Evolutionary conservation across 495 filamentous ascomycete species (phyloP), one percentile per base, ranked within the genome.

Genomic region (Daldinia caldariorum): DNA sequence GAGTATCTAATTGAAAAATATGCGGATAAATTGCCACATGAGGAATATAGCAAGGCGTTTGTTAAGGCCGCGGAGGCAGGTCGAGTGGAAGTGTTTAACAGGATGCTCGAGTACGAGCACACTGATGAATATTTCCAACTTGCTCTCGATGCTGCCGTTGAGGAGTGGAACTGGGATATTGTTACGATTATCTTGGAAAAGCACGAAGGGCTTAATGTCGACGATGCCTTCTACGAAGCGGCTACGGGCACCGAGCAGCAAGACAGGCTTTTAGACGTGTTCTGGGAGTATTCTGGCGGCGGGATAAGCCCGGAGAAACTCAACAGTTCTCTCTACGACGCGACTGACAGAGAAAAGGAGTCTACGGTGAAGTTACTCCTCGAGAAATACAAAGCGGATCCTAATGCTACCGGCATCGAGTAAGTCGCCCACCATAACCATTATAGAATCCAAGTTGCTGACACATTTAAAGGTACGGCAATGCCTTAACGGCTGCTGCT

Each of bases 371-470:
- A 71, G 39, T 29, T 77, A n/a, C 70, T 78, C 29, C 59, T 78
- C 16, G 64, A 71, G 32, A 68, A 66, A 34, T 77, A 63, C 31
- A 57, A 60, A 20, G 76, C 73, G 10, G 58, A 76, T 14, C 72
- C 76, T 4, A 78, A 78, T 61, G 76, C 76, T 14, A 75, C 64
- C 2, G 76, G 76, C 26, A 53, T 70, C 58, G 72, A 75, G 74
- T 78, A 67, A 71, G 74, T 69, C 1, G 53, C 12, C 22, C 13
- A n/a, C 8, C 2, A 60, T 20, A 6, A 39, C 1, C 13, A 4
- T 35, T 22, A 51, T n/a, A 3, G 38, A 10, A 3, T 31, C 0
- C 7, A 45, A 6, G 18, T 14, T 51, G 51, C 74, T 76, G 26
- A 76, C 67, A 14, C 2, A 39, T 13, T 41, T 6, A 12, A 62